Conservation (phyloP, 306 rosid species). For the Datisca glomerata region DNA sequence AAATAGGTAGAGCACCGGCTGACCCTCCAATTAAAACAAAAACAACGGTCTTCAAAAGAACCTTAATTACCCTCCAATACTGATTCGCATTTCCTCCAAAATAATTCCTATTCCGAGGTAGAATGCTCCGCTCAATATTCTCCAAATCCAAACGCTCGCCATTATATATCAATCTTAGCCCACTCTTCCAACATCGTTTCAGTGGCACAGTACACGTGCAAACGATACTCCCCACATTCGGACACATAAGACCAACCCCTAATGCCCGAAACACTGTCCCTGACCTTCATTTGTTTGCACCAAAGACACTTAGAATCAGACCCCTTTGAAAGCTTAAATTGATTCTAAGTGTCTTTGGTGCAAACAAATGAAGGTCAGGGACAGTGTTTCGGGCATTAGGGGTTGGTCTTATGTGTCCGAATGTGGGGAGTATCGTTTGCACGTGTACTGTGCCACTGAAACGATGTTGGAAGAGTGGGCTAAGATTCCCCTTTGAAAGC, state of each 20-base stretch:
- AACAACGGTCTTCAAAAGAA: not conserved
- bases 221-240: not conserved
- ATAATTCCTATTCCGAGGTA: not conserved
- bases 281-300: conserved; percentile 7
- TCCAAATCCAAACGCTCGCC: not conserved
- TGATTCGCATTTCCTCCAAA: not conserved
- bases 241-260: conserved; percentile 18
- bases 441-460: conserved; percentile 10
- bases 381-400: not conserved
- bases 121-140: conserved; percentile 7
- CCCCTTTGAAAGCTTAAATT: too few relatives aligned
- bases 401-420: conserved; percentile 17
- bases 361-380: not conserved
- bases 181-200: conserved; percentile 4
- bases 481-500: conserved; percentile 1
- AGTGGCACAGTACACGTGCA: conserved; percentile 12
- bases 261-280: not conserved
- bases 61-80: conserved; percentile 2
- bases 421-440: conserved; percentile 3
- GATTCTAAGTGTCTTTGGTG: conserved; percentile 19
- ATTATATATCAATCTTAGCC: not conserved
- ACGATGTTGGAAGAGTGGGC: conserved; percentile 3
- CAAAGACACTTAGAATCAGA: conserved; percentile 1
- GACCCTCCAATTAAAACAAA: conserved; percentile 10
- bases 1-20: not conserved